Evolutionary conservation across 345 rosid genomes (phyloP).

Genomic region (Microcos paniculata): DNA sequence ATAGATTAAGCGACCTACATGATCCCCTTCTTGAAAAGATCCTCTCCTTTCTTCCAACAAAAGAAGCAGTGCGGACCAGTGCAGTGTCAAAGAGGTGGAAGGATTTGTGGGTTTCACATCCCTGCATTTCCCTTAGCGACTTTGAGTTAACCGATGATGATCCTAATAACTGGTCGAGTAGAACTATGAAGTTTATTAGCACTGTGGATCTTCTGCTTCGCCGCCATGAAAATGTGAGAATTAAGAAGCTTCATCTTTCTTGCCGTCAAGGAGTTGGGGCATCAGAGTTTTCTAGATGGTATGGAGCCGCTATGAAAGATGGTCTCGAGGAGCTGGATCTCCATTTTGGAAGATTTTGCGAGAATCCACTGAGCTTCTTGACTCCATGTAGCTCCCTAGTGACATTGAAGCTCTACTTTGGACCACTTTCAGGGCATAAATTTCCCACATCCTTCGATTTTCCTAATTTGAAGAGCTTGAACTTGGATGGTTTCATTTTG

Average conservation of each 20-base stretch:
- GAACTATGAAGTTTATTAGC: neutral
- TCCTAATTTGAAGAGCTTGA: neutral
- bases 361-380: neutral
- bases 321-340: neutral
- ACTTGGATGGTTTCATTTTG: neutral
- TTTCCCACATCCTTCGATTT: neutral
- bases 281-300: neutral
- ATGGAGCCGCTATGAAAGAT: neutral
- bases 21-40: slow-evolving; percentile 15
- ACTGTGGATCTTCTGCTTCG: neutral
- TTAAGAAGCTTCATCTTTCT: neutral
- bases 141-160: neutral
- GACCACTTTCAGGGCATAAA: neutral
- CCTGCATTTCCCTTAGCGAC: neutral
- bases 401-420: neutral
- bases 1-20: slow-evolving; percentile 4
- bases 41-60: slow-evolving; percentile 5
- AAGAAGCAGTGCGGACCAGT: neutral
- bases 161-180: neutral
- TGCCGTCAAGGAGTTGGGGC: neutral
- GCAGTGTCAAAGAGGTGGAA: slow-evolving; percentile 18
- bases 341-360: neutral
- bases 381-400: neutral
- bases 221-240: neutral
- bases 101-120: neutral